Evolutionary conservation across 148 eudicot species (phyloP).

Genomic region (Diospyros lotus): DNA sequence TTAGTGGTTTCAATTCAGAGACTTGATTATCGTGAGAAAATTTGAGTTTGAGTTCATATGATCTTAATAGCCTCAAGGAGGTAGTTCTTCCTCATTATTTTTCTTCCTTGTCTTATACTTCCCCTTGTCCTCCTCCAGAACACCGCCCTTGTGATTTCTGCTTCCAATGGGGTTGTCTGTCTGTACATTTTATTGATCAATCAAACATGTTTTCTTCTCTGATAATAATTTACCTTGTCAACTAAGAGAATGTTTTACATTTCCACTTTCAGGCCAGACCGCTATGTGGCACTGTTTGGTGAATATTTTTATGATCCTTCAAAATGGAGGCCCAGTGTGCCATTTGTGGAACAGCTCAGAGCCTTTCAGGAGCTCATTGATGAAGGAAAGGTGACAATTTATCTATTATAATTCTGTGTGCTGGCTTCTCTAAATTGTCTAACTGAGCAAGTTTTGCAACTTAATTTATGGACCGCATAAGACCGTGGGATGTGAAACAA

Average conservation of each 20-base stretch:
- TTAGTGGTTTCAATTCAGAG: too few relatives aligned
- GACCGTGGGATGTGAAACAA: background rate
- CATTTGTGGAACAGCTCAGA: slow-evolving; percentile 82
- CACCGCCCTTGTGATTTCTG: background rate
- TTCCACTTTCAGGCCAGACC: slow-evolving; percentile 73
- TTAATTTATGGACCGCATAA: background rate
- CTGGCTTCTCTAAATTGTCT: background rate
- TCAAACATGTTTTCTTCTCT: background rate
- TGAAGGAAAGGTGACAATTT: slow-evolving; percentile 76
- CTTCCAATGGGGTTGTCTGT: background rate
- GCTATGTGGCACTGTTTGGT: slow-evolving; percentile 85
- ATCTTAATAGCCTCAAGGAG: too few relatives aligned
- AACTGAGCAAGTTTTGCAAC: background rate
- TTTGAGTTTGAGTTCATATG: too few relatives aligned
- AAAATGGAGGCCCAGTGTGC: slow-evolving; percentile 76
- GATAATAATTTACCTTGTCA: background rate
- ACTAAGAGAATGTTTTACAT: background rate
- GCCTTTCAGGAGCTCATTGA: slow-evolving; percentile 79
- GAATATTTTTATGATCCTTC: slow-evolving; percentile 67
- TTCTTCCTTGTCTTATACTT: too few relatives aligned
- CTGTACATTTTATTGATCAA: background rate
- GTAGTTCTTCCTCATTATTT: too few relatives aligned
- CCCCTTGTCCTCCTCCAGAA: too few relatives aligned
- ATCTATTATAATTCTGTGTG: background rate
- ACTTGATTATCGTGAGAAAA: too few relatives aligned